Percentiles rank a stretch among this genome's conserved stretches.
Evolutionary conservation across 2,329 filamentous ascomycete species (phyloP).

Genomic region (Cladosporium sp.): DNA sequence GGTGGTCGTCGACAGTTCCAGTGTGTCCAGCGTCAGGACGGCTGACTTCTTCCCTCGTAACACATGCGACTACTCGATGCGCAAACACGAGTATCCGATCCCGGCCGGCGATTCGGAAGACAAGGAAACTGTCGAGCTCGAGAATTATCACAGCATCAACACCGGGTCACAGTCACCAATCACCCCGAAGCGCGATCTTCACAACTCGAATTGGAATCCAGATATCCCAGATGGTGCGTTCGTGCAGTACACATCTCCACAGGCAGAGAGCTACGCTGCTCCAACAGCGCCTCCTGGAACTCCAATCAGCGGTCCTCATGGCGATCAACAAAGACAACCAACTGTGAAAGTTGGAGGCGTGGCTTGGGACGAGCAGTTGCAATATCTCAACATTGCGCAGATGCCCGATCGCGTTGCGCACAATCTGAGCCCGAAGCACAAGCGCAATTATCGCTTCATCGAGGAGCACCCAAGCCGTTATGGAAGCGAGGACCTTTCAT

Average conservation of each 20-base stretch:
- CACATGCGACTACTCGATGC: constrained; percentile 38
- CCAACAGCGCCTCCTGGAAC: constrained; percentile 32
- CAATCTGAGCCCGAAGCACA: constrained; percentile 34
- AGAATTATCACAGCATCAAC: background rate
- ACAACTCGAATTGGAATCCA: constrained; percentile 27
- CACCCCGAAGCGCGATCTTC: constrained; percentile 26
- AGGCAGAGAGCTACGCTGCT: constrained; percentile 17
- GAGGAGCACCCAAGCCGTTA: constrained; percentile 28
- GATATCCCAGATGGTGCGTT: constrained; percentile 21
- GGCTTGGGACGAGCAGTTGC: constrained; percentile 4
- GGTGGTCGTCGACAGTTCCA: constrained; percentile 33
- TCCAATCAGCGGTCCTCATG: constrained; percentile 22
- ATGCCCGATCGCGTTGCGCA: constrained; percentile 28
- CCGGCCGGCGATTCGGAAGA: constrained; percentile 21
- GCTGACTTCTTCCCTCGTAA: constrained; percentile 43
- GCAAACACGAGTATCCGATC: constrained; percentile 33
- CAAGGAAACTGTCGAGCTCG: constrained; percentile 25
- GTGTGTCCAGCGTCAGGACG: constrained; percentile 39
- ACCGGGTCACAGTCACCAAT: constrained; percentile 16
- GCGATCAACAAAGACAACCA: background rate
- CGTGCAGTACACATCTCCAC: constrained; percentile 13
- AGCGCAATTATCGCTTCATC: constrained; percentile 32
- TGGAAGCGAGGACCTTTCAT: constrained; percentile 10
- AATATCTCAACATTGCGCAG: constrained; percentile 12
- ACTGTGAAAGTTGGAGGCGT: background rate